Evolutionary conservation across 805 yeast species (phyloP), one percentile per base, ranked within the genome.

Genomic region (Candida nitratophila): DNA sequence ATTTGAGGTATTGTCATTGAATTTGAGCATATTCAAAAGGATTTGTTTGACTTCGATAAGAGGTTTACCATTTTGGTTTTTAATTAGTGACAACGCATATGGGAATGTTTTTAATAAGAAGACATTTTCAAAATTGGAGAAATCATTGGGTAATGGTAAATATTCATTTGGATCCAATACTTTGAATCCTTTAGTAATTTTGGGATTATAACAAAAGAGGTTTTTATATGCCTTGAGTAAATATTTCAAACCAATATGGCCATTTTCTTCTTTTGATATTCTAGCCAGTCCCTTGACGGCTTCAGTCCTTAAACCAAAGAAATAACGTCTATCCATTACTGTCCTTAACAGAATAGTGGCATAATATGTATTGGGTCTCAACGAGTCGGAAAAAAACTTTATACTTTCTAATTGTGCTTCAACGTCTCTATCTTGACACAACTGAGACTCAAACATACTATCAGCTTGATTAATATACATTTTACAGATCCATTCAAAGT

Each of bases 341-440:
- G 98, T 90, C 43, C 97, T 69, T 2, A 86, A 66, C 37, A 93
- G 65, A 19, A 86, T 75, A 0, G 96, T 80, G 8, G 95, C 86
- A 57, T 88, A 85, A 5, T 85, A 68, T 0, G 71, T 51, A 2
- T 75, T 72, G 0, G 89, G 86, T 44, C 77, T 74, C 42, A 71
- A 72, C 11, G 72, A 63, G 19, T 72, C 76, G 8, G 84, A 81
- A 61, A 87, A 91, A 60, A 76, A 86, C 41, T 72, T 66, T 15
- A 90, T 75, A 10, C 96, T 88, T 43, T 88, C 96, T 37, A 79
- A 64, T 56, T 93, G 99, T 0, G 99, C 99, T 48, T 89, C 96
- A 17, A 93, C 95, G 57, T 93, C 99, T 49, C 96, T 69, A 63
- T 93, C 99, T 58, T 89, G 95, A 53, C 86, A 93, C 27, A 93